Conservation (phyloP, 164 flowering plant genomes). For the Sedum album region DNA sequence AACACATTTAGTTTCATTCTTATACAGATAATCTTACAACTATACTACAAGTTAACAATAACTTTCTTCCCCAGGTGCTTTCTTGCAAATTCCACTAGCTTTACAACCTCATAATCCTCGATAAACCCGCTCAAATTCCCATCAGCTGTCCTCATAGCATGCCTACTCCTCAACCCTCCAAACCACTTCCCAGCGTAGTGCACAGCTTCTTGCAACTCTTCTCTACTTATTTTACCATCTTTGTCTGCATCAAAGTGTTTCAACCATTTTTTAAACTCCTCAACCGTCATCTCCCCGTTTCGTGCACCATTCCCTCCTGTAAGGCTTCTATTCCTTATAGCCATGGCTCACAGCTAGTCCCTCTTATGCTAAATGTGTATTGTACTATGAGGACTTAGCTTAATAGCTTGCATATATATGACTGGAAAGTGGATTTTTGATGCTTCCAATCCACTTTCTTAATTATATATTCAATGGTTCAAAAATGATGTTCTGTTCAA, state of each 20-base stretch:
- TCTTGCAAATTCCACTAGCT: slow-evolving; percentile 20
- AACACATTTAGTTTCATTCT: not conserved
- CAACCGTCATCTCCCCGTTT: slow-evolving; percentile 15
- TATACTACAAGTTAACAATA: not conserved
- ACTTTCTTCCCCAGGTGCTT: slow-evolving; percentile 12
- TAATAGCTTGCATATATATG: not conserved
- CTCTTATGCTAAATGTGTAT: not conserved
- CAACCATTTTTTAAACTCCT: slow-evolving; percentile 22
- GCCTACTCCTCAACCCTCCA: slow-evolving; percentile 12
- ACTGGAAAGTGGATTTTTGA: not conserved
- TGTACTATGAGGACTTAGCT: not conserved
- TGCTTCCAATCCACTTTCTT: not conserved
- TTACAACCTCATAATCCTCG: slow-evolving; percentile 18
- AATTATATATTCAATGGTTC: not conserved
- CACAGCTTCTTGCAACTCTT: slow-evolving; percentile 15
- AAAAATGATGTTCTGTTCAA: not conserved
- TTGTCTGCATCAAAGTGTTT: slow-evolving; percentile 17
- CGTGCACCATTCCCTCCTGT: not conserved
- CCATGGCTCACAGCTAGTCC: not conserved
- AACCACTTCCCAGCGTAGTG: slow-evolving; percentile 16
- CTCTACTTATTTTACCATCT: slow-evolving; percentile 23
- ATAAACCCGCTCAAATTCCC: slow-evolving; percentile 18
- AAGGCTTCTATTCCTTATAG: not conserved
- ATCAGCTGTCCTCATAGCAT: slow-evolving; percentile 11
- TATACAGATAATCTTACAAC: not conserved